Evolutionary conservation across 129 eudicot genomes (phyloP).

Genomic region (Mikania micrantha): DNA sequence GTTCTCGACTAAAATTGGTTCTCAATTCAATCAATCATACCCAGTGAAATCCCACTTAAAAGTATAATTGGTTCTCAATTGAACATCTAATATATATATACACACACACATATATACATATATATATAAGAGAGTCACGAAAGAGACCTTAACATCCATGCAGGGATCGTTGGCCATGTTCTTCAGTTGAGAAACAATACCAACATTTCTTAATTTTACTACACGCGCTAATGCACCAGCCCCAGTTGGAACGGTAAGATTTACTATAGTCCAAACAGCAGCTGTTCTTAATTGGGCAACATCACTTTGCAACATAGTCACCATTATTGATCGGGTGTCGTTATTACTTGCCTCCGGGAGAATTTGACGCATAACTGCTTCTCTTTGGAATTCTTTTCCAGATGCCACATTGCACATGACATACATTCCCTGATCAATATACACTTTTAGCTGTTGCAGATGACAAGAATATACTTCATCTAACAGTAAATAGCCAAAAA

Average conservation of each 20-base stretch:
- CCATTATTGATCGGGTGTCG: conserved; percentile 33
- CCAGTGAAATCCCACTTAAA: too few relatives aligned
- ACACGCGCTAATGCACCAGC: conserved; percentile 69
- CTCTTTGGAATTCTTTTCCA: conserved; percentile 84
- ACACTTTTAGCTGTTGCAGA: neutral
- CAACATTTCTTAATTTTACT: conserved; percentile 58
- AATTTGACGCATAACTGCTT: conserved; percentile 72
- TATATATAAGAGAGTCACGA: neutral
- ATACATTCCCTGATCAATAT: conserved; percentile 60
- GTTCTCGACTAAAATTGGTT: too few relatives aligned
- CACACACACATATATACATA: too few relatives aligned
- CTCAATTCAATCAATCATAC: too few relatives aligned
- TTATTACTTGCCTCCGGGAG: conserved; percentile 34
- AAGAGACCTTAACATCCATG: conserved; percentile 78
- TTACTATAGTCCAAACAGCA: conserved; percentile 76
- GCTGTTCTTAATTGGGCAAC: conserved; percentile 73
- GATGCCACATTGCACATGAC: conserved; percentile 80
- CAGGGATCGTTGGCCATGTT: conserved; percentile 79
- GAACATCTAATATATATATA: too few relatives aligned
- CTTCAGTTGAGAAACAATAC: conserved; percentile 62
- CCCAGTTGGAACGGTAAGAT: conserved; percentile 68
- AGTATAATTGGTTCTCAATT: too few relatives aligned
- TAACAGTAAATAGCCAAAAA: neutral
- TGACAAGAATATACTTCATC: neutral
- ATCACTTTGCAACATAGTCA: conserved; percentile 57